A percentile compares a stretch with the other conserved stretches of the same genome.
These are phyloP conservation scores for Phytopythium mirpurense DNA, from an alignment of 352 stramenopile species.

Conservation along the genomic window DNA sequence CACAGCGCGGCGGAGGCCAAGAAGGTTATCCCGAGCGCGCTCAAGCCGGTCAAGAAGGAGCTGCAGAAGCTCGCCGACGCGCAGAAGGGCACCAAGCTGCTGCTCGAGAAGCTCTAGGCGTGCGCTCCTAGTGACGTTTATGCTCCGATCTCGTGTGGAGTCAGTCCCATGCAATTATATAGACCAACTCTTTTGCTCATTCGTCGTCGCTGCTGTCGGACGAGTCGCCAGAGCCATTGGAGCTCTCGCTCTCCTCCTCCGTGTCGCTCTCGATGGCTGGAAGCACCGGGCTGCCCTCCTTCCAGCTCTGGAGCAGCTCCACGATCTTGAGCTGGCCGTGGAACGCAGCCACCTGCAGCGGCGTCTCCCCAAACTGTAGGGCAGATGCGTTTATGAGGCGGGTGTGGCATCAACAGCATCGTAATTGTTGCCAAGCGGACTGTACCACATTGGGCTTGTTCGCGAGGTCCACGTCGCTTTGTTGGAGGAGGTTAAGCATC, in stretches of 20 bases:
- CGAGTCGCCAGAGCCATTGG: not conserved
- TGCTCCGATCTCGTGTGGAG: too few species aligned
- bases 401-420: too few species aligned
- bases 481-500: slow-evolving; percentile 56
- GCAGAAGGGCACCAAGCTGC: slow-evolving; percentile 78
- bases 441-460: slow-evolving; percentile 64
- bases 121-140: too few species aligned
- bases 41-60: slow-evolving; percentile 49
- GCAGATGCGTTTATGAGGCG: not conserved
- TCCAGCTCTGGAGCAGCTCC: slow-evolving; percentile 38
- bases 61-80: slow-evolving; percentile 50
- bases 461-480: slow-evolving; percentile 47
- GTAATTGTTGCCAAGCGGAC: too few species aligned
- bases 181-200: slow-evolving; percentile 19
- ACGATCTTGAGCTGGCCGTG: slow-evolving; percentile 25
- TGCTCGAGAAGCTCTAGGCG: slow-evolving; percentile 76
- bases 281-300: slow-evolving; percentile 28
- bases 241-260: slow-evolving; percentile 6
- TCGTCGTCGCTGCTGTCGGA: not conserved
- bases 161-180: too few species aligned
- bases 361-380: slow-evolving; percentile 49
- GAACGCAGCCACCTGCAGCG: slow-evolving; percentile 41
- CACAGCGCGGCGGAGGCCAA: slow-evolving; percentile 40
- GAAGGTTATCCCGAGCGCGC: slow-evolving; percentile 50
- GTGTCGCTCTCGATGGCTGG: slow-evolving; percentile 14